Percentiles rank a stretch among this genome's conserved stretches.
phyloP scores from a whole-genome alignment of 2,329 filamentous ascomycete genomes.

The Fusarium sp. region DNA sequence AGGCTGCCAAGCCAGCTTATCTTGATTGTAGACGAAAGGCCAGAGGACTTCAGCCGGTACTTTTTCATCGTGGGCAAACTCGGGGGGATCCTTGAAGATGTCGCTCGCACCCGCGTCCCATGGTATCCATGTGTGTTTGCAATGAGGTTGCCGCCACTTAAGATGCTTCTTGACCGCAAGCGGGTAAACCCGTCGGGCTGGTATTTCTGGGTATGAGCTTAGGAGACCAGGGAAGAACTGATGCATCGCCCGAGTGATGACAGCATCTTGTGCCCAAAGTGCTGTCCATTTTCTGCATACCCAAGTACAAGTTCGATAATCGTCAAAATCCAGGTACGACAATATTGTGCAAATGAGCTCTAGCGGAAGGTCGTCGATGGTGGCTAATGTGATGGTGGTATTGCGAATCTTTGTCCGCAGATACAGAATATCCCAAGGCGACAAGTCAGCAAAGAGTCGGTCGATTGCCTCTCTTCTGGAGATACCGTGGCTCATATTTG shows the following conservation, averaged over 20 bases:
- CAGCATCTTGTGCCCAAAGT: constrained; percentile 44
- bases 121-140: constrained; percentile 7
- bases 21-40: constrained; percentile 43
- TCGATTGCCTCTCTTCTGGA: constrained; percentile 41
- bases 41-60: not conserved
- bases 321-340: constrained; percentile 43
- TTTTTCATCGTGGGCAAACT: not conserved
- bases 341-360: constrained; percentile 50
- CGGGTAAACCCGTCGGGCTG: constrained; percentile 27
- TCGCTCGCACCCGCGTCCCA: constrained; percentile 38
- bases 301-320: constrained; percentile 45
- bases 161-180: constrained; percentile 23
- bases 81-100: constrained; percentile 4
- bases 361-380: constrained; percentile 48
- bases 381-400: constrained; percentile 36
- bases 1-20: constrained; percentile 51
- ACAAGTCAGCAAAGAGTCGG: constrained; percentile 44
- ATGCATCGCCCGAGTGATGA: constrained; percentile 41
- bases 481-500: not conserved
- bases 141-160: constrained; percentile 27
- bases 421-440: constrained; percentile 49
- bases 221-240: constrained; percentile 50
- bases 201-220: constrained; percentile 27
- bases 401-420: constrained; percentile 41
- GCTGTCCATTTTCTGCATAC: constrained; percentile 50